Evolutionary conservation across 1,284 basidiomycete genomes (phyloP), one percentile per base, ranked within the genome.

Genomic region (Cystobasidium sp.): DNA sequence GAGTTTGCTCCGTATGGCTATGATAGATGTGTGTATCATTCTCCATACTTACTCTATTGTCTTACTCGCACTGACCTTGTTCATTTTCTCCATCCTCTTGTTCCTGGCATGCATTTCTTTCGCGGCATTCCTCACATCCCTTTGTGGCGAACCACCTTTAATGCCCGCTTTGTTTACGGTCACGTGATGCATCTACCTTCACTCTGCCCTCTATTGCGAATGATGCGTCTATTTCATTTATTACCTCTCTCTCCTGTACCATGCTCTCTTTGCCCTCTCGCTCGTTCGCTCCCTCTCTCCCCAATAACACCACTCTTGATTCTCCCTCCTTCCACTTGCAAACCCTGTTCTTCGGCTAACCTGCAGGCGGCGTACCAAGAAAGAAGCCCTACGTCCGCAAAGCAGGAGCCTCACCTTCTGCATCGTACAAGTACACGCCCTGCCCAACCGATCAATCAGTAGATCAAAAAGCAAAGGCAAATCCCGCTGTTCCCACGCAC

Each of bases 21-120:
- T 46, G 70, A 73, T 44, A 37, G 70, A 66, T 73, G 70, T 73
- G 52, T 12, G 70, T 66, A 49, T n/a, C n/a, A n/a, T n/a, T n/a
- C n/a, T n/a, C n/a, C n/a, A n/a, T n/a, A n/a, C n/a, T n/a, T n/a
- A n/a, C n/a, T n/a, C n/a, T n/a, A n/a, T n/a, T n/a, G n/a, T 14
- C 14, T 51, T 3, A 16, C 43, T 18, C 61, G 43, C 44, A 63
- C 51, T 66, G 64, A 66, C 64, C 22, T 43, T 41, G 47, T 63
- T 44, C 41, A 4, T 43, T 63, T 20, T 67, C 1, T 16, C 39
- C 16, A n/a, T 51, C 51, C 49, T 67, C 22, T 37, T 22, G n/a
- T 18, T 22, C 39, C 31, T 24, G 56, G 56, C 56, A 59, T 59
- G 56, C 56, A 56, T 37, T 56, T 18, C 37, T 14, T 14, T 39